phyloP scores from a whole-genome alignment of 2,329 filamentous ascomycete genomes.

The Oidium heveae region DNA sequence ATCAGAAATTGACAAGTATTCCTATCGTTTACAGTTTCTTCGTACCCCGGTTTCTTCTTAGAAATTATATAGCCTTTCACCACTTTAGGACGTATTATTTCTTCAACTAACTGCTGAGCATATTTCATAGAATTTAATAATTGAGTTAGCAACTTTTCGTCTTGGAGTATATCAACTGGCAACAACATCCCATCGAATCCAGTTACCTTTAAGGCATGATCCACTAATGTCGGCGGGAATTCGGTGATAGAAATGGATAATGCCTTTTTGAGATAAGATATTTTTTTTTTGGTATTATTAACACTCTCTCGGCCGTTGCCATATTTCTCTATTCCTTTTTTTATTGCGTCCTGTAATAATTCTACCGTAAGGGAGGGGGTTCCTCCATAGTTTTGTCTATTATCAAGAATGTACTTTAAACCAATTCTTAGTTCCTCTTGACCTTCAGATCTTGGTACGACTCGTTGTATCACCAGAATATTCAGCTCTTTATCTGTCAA shows the following conservation, averaged over 20 bases:
- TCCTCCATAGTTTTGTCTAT: slow-evolving; percentile 61
- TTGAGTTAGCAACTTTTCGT: slow-evolving; percentile 35
- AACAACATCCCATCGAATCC: slow-evolving; percentile 43
- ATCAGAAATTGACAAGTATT: slow-evolving; percentile 24
- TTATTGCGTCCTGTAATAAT: slow-evolving; percentile 41
- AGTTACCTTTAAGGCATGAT: slow-evolving; percentile 52
- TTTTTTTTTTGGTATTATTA: slow-evolving; percentile 34
- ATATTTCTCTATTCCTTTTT: slow-evolving; percentile 11
- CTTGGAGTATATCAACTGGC: slow-evolving; percentile 43
- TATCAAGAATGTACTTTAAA: slow-evolving; percentile 50
- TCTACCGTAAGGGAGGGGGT: slow-evolving; percentile 52
- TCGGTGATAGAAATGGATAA: slow-evolving; percentile 70
- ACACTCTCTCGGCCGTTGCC: no score
- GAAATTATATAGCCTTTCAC: slow-evolving; percentile 77
- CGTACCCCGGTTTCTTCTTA: slow-evolving; percentile 22
- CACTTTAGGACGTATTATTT: slow-evolving; percentile 37
- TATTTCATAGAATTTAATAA: slow-evolving; percentile 44
- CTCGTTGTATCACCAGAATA: slow-evolving; percentile 56
- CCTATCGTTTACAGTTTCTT: slow-evolving; percentile 13
- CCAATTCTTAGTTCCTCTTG: slow-evolving; percentile 63
- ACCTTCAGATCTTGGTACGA: slow-evolving; percentile 57
- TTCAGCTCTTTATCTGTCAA: slow-evolving; percentile 66
- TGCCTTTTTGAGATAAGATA: slow-evolving; percentile 53
- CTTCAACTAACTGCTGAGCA: slow-evolving; percentile 42
- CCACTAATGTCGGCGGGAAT: slow-evolving; percentile 64